Base-by-base conservation (phyloP, 345 rosid genomes). In the Eucalyptus polybractea region DNA sequence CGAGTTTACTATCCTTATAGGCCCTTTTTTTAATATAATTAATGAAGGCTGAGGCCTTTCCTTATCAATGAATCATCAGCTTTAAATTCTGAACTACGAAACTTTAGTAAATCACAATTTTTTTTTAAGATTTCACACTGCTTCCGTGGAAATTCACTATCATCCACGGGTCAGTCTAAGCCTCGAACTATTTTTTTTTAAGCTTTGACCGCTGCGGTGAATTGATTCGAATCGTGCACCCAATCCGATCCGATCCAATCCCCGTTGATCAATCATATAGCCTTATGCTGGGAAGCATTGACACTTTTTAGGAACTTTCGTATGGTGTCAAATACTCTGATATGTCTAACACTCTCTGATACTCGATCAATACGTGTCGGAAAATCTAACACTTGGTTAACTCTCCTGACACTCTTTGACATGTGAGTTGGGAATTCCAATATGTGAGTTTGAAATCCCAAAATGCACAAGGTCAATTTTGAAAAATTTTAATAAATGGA, bases 331-430 rank as follows among this genome's bases (percentile, higher is more conserved):
- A 1, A 7, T 51, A 51, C 22, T 51, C 1, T 4, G 2, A 3
- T 53, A 53, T 53, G 4, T 53, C 4, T 19, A 53, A 53, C 4
- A 17, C 24, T 19, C 0, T 53, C 2, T 2, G 0, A 53, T 3
- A 53, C 8, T 53, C 0, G 0, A 19, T 53, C 0, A 53, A 53
- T 2, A 53, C 0, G 4, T 17, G 9, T 53, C 0, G 2, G 0
- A 51, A 53, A 53, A 53, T 53, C 10, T 53, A 53, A 53, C 24
- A 19, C 7, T 51, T 17, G 0, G 6, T 13, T 2, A 50, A 50
- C 51, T 13, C 15, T 50, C 51, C 0, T 5, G 1, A 50, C 19
- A 50, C 0, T 3, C 7, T 15, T 50, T 50, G 19, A 50, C 53
- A 50, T 6, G 4, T 6, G 54, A 51, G 19, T 50, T 1, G 7